These are phyloP conservation scores for Rugonectria rugulosa DNA, from an alignment of 2,329 filamentous ascomycete genomes.

Conservation along the genomic window DNA sequence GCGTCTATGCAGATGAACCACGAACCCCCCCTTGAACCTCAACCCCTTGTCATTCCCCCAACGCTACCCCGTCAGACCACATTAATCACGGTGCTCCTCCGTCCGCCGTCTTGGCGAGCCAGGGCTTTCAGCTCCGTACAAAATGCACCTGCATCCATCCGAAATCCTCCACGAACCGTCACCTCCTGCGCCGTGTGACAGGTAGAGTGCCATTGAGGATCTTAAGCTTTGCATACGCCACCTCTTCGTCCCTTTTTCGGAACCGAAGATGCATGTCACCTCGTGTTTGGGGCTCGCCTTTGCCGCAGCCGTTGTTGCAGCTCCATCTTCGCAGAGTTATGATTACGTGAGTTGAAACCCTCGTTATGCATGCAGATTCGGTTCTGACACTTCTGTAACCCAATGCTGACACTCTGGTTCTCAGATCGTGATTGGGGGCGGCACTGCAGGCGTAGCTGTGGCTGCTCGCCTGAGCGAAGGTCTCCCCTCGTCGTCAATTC, in stretches of 20 bases:
- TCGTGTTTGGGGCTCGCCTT: slow-evolving; percentile 26
- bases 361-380: neutral
- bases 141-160: slow-evolving; percentile 3
- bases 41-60: no score
- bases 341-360: slow-evolving; percentile 30
- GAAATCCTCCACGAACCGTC: neutral
- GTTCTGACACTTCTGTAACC: neutral
- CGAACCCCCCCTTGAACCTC: no score
- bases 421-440: no score
- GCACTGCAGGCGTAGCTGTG: neutral
- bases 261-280: slow-evolving; percentile 24
- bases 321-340: slow-evolving; percentile 23
- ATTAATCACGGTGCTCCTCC: no score
- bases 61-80: neutral
- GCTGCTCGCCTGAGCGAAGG: neutral
- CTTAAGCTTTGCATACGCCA: slow-evolving; percentile 8
- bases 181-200: neutral
- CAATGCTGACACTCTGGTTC: no score
- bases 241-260: neutral
- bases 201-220: neutral
- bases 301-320: slow-evolving; percentile 25
- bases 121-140: neutral
- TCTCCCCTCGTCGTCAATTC: neutral
- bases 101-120: no score
- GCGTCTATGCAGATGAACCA: no score